These are phyloP conservation scores for Fusarium circinatum DNA, from an alignment of 2,329 filamentous ascomycete species.

Conservation along the genomic window DNA sequence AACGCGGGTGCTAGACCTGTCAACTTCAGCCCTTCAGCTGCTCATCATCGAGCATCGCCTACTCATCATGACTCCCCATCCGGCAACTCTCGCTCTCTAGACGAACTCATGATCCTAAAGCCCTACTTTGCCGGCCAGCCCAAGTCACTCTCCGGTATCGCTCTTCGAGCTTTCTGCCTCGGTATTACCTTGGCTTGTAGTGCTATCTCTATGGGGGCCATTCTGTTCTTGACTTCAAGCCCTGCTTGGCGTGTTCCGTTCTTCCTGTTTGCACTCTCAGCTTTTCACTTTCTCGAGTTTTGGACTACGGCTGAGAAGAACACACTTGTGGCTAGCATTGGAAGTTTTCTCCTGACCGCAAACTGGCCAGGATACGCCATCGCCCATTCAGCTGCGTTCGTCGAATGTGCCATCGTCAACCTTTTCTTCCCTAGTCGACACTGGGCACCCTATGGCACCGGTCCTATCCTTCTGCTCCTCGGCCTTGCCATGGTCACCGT, in stretches of 20 bases:
- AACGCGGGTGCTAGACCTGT: slow-evolving; percentile 6
- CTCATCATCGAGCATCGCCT: slow-evolving; percentile 28
- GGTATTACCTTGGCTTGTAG: slow-evolving; percentile 56
- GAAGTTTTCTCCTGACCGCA: slow-evolving; percentile 82
- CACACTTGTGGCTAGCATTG: slow-evolving; percentile 74
- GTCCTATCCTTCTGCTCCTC: slow-evolving; percentile 56
- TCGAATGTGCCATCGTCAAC: slow-evolving; percentile 75
- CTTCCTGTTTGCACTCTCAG: slow-evolving; percentile 74
- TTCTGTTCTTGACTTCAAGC: slow-evolving; percentile 52
- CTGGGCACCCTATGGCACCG: slow-evolving; percentile 58
- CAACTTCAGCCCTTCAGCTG: slow-evolving; percentile 34
- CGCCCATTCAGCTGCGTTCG: slow-evolving; percentile 78
- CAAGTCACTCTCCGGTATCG: slow-evolving; percentile 70
- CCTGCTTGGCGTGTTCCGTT: slow-evolving; percentile 71
- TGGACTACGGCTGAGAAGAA: slow-evolving; percentile 90
- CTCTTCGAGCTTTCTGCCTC: slow-evolving; percentile 66
- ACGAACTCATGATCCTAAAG: slow-evolving; percentile 45
- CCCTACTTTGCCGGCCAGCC: slow-evolving; percentile 57
- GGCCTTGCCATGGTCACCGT: slow-evolving; percentile 72
- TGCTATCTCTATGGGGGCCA: slow-evolving; percentile 44
- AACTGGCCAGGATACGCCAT: slow-evolving; percentile 89
- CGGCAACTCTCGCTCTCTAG: slow-evolving; percentile 32
- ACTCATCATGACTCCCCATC: slow-evolving; percentile 30
- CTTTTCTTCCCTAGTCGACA: slow-evolving; percentile 63
- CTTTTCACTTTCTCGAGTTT: slow-evolving; percentile 98